phyloP scores from a whole-genome alignment of 345 rosid species.

The Pugionium dolabratum region DNA sequence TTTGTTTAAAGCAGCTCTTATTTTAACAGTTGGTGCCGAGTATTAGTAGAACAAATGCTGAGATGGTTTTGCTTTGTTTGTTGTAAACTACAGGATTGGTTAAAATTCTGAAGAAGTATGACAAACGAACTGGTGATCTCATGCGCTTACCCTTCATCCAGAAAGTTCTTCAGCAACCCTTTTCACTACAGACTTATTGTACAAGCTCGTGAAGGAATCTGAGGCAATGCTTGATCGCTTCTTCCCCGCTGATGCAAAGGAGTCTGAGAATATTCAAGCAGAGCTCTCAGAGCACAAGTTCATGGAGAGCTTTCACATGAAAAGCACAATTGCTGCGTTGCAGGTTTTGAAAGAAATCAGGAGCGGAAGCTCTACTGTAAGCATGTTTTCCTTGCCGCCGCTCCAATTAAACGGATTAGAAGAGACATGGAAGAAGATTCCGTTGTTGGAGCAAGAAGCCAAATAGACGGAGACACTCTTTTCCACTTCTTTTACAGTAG shows the following conservation, averaged over 20 bases:
- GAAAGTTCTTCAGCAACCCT: conserved; percentile 86
- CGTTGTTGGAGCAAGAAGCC: conserved; percentile 77
- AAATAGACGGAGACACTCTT: conserved; percentile 42
- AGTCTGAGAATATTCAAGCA: conserved; percentile 38
- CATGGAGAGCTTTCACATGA: conserved; percentile 76
- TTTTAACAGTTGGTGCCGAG: too few relatives aligned
- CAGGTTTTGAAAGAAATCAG: conserved; percentile 75
- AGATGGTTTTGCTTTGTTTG: neutral
- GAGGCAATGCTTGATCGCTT: conserved; percentile 78
- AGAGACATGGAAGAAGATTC: conserved; percentile 74
- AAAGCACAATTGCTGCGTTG: conserved; percentile 78
- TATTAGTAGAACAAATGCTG: too few relatives aligned
- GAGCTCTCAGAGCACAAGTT: conserved; percentile 67
- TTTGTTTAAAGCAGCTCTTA: too few relatives aligned
- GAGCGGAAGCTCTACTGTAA: conserved; percentile 82
- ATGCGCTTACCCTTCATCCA: conserved; percentile 91
- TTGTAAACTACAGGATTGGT: conserved; percentile 59
- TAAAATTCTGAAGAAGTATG: conserved; percentile 61
- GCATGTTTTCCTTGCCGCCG: conserved; percentile 85
- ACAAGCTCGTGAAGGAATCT: conserved; percentile 78
- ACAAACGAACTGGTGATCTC: conserved; percentile 90
- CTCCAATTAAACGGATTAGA: conserved; percentile 49
- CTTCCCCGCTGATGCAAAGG: conserved; percentile 48
- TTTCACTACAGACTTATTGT: conserved; percentile 86
- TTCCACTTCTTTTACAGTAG: neutral